These are phyloP conservation scores for Microsporum audouinii DNA, from an alignment of 2,329 filamentous ascomycete genomes.

Conservation along the genomic window DNA sequence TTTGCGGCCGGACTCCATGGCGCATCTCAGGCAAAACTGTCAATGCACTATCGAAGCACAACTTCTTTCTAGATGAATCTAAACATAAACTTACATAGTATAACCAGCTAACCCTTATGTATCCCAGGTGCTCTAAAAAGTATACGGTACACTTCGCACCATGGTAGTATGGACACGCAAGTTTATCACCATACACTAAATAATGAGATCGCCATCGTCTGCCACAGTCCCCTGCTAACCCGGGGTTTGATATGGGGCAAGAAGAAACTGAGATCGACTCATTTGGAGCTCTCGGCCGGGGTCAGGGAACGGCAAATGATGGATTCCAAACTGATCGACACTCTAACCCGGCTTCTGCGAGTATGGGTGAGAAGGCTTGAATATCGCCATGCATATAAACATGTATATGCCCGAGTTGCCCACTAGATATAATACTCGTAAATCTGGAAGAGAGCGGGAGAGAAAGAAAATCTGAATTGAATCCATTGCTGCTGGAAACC, in stretches of 20 bases:
- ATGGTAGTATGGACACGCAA: too few relatives aligned
- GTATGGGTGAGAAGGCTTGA: background rate
- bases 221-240: background rate
- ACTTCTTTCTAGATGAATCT: too few relatives aligned
- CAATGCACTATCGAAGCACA: too few relatives aligned
- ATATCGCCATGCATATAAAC: background rate
- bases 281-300: background rate
- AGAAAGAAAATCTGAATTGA: background rate
- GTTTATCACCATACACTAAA: too few relatives aligned
- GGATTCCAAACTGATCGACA: background rate
- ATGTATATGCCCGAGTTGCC: background rate
- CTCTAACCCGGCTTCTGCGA: background rate
- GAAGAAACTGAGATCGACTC: background rate
- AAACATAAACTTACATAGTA: too few relatives aligned
- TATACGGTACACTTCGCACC: too few relatives aligned
- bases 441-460: background rate
- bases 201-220: background rate
- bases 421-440: background rate
- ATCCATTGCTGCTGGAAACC: background rate
- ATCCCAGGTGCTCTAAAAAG: too few relatives aligned
- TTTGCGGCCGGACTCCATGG: background rate
- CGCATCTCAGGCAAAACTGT: too few relatives aligned
- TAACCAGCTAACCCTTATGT: too few relatives aligned
- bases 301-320: background rate
- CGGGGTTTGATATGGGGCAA: background rate